Base-by-base conservation (phyloP, 2,329 filamentous ascomycete species). In the Metarhizium album region DNA sequence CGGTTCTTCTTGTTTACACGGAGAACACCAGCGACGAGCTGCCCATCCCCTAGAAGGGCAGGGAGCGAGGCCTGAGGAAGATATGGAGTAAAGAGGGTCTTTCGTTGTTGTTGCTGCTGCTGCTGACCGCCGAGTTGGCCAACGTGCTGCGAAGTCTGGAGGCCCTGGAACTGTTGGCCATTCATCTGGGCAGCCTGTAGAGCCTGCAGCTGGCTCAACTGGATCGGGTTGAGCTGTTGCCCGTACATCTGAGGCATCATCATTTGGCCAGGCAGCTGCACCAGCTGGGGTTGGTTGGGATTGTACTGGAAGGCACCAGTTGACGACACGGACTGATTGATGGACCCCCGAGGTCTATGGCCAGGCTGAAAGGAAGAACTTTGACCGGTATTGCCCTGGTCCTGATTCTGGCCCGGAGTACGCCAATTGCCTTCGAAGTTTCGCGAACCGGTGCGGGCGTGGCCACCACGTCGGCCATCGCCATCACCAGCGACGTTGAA, bases 1-100 rank as follows among this genome's bases (percentile, higher is more conserved):
- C 93, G 86, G 71, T 98, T 98, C 78, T 98, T 98, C 77, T 97
- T 98, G 80, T 98, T 98, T 58, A 98, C 93, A 54, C 93, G 87
- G 48, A 98, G 84, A 59, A 96, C 90, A 73, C 93, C 93, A 54
- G 91, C 91, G 50, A 98, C 93, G 52, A 98, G 84, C 69, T 95
- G 90, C 18, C 93, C 93, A 62, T 96, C 89, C 54, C 82, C 84
- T 52, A 97, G 80, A 38, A 98, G 79, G 47, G 90, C 91, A 52
- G 93, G 93, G 20, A 98, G 77, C 52, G 86, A 94, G 6, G 91
- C 91, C 67, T 98, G 93, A 16, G 93, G 91, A 47, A 98, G 80
- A 63, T 98, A 98, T 55, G 93, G 93, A 60, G 93, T 97, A 73
- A 98, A 98, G 22, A 98, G 80, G 1, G 93, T 98, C 79, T 98